Conservation (phyloP, 164 flowering plant genomes). For the Nelumbo lutea region DNA sequence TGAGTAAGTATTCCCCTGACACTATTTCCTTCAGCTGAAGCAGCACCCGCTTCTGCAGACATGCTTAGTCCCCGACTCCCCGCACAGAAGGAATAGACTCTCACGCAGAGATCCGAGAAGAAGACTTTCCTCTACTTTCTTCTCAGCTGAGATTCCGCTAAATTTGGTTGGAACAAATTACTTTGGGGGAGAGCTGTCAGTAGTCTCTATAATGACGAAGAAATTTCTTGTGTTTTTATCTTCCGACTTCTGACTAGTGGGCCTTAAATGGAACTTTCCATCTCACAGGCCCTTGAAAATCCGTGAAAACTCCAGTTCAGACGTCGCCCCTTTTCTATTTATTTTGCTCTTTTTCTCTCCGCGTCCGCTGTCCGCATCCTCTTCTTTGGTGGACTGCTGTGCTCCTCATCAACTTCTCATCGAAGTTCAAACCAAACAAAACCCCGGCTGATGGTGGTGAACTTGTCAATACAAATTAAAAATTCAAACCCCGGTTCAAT, state of each 20-base stretch:
- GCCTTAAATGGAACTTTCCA: neutral
- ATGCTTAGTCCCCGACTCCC: neutral
- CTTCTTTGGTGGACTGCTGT: too few species aligned
- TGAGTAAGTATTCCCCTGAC: constrained; percentile 56
- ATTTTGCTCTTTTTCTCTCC: neutral
- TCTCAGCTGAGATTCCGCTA: neutral
- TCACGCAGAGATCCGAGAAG: neutral
- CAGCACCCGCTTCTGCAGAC: constrained; percentile 39
- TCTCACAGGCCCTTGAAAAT: neutral
- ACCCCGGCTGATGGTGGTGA: too few species aligned
- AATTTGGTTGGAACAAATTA: neutral
- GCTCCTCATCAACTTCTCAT: too few species aligned
- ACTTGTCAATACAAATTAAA: too few species aligned
- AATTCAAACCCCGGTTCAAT: too few species aligned
- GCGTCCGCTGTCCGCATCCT: neutral
- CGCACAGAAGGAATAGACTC: neutral
- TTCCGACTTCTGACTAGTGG: neutral
- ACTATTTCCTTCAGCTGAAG: constrained; percentile 28
- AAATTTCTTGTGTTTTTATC: too few species aligned
- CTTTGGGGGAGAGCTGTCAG: too few species aligned
- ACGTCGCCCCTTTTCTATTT: neutral
- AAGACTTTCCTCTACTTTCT: neutral
- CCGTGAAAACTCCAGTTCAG: neutral
- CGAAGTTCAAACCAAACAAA: too few species aligned
- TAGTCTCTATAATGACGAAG: too few species aligned